Evolutionary conservation across 2,329 filamentous ascomycete species (phyloP), one percentile per base, ranked within the genome.

Genomic region (Penicillium sp.): DNA sequence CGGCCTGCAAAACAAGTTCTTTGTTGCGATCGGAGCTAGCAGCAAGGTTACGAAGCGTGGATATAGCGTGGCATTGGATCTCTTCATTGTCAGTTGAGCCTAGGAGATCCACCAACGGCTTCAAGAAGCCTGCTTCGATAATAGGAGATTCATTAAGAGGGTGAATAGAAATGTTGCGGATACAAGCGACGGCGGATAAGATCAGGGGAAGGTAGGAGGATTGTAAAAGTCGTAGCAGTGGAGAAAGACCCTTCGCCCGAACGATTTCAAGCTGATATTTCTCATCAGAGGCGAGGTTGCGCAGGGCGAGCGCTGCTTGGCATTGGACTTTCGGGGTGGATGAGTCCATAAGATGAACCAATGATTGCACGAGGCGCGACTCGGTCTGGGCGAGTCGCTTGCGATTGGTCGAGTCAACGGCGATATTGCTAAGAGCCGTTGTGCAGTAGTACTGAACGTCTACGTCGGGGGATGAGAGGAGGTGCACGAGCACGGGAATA

Each of bases 401-500:
- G 63, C 94, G 84, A 77, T 97, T 97, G 68, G 86, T 88, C 44
- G 88, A 83, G 71, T 99, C 94, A 51, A 99, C 94, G 7, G 94
- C 94, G 65, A 99, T 99, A 74, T 99, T 99, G 81, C 93, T 97
- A 55, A 99, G 84, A 13, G 94, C 94, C 5, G 94, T 99, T 18
- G 94, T 99, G 79, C 94, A 99, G 77, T 99, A 99, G 77, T 99
- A 99, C 77, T 99, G 94, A 32, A 99, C 94, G 70, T 99, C 94
- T 63, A 97, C 92, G 69, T 99, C 94, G 55, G 88, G 80, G 27
- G 94, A 97, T 9, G 90, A 91, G 44, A 99, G 86, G 25, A 99
- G 86, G 70, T 97, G 91, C 39, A 99, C 94, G 27, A 99, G 86
- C 9, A 99, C 93, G 6, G 94, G 94, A 62, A 99, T 97, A n/a